A percentile compares a stretch with the other conserved stretches of the same genome.
phyloP scores from a whole-genome alignment of 78 protist genomes.

The Salpingoeca rosetta region DNA sequence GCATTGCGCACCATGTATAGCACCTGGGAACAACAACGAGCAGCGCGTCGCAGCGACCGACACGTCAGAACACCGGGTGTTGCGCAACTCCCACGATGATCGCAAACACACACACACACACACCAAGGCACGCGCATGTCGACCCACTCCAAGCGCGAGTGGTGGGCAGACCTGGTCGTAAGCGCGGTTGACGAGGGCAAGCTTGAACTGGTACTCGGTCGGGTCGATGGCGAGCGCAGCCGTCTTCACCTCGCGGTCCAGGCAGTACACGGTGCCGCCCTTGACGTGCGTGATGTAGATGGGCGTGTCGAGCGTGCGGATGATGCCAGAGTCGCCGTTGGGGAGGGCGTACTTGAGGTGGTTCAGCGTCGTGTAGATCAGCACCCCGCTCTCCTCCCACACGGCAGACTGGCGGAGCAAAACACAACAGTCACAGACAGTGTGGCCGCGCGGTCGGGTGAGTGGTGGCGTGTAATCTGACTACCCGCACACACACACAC shows the following conservation, averaged over 20 bases:
- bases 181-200: slow-evolving; percentile 54
- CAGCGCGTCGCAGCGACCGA: too few relatives aligned
- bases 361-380: slow-evolving; percentile 86
- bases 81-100: background rate
- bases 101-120: too few relatives aligned
- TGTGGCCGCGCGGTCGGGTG: too few relatives aligned
- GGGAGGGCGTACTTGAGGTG: slow-evolving; percentile 88
- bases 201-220: slow-evolving; percentile 83
- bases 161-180: too few relatives aligned
- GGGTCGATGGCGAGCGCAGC: slow-evolving; percentile 65
- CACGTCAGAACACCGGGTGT: too few relatives aligned
- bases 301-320: slow-evolving; percentile 85
- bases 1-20: slow-evolving; percentile 59
- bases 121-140: background rate
- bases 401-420: too few relatives aligned
- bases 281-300: slow-evolving; percentile 64
- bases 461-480: too few relatives aligned
- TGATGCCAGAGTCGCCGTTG: slow-evolving; percentile 81
- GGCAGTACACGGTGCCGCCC: slow-evolving; percentile 51
- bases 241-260: slow-evolving; percentile 79
- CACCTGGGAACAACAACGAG: too few relatives aligned
- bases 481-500: too few relatives aligned
- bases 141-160: too few relatives aligned
- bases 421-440: too few relatives aligned
- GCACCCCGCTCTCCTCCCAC: slow-evolving; percentile 81